A percentile compares a stretch with the other conserved stretches of the same genome.
Conservation (phyloP, 2,329 filamentous ascomycete genomes). For the Magnaporthiopsis incrustans region DNA sequence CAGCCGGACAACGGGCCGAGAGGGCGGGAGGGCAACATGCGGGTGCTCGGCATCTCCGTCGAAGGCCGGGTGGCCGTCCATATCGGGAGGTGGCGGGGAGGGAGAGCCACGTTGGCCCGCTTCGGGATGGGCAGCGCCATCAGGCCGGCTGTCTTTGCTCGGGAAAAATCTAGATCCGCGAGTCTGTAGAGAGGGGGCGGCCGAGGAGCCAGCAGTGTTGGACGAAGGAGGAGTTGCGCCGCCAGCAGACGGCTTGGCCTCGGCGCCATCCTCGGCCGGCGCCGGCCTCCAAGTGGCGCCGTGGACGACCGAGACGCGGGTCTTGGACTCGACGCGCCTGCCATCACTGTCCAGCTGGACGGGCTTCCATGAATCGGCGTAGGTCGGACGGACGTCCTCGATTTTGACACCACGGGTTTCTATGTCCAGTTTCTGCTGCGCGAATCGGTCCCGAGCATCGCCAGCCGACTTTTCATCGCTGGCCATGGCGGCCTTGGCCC, state of each 20-base stretch:
- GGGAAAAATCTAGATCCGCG: constrained; percentile 58
- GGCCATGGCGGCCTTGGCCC: constrained; percentile 34
- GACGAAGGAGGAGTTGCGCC: not conserved
- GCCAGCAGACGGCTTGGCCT: not conserved
- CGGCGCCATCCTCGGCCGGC: constrained; percentile 9
- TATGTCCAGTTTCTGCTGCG: constrained; percentile 34
- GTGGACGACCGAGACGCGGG: constrained; percentile 20
- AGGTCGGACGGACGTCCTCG: constrained; percentile 36
- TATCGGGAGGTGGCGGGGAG: constrained; percentile 64
- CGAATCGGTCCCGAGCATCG: constrained; percentile 29
- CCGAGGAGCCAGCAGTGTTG: constrained; percentile 9
- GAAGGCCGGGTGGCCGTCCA: constrained; percentile 63
- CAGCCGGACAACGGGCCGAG: constrained; percentile 71
- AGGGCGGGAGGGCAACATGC: constrained; percentile 60
- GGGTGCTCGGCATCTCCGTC: constrained; percentile 58
- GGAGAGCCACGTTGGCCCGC: constrained; percentile 46
- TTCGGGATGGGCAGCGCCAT: constrained; percentile 27
- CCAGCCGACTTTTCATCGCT: constrained; percentile 37
- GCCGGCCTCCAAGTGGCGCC: constrained; percentile 13
- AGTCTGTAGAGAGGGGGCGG: constrained; percentile 30
- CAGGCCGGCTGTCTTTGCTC: constrained; percentile 37
- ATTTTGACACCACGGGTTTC: constrained; percentile 35
- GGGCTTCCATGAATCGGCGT: constrained; percentile 48
- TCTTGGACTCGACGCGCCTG: constrained; percentile 23
- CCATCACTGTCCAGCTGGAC: constrained; percentile 27